Evolutionary conservation across 2,329 filamentous ascomycete species (phyloP), one percentile per base, ranked within the genome.

Genomic region (Ampelomyces quisqualis): DNA sequence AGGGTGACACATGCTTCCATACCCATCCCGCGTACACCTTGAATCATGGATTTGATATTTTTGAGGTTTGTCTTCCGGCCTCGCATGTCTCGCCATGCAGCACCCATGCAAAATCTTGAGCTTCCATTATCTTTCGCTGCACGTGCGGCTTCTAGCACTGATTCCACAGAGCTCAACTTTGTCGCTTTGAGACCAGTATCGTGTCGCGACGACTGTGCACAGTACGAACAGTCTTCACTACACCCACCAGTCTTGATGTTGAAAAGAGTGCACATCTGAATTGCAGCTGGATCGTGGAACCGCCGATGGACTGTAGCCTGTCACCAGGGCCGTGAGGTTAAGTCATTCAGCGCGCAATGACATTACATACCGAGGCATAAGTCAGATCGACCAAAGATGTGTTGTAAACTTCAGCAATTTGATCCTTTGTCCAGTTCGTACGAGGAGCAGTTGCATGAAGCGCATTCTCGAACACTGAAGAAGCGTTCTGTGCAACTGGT

Each of bases 171-270:
- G 48, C 85, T 85, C 62, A 94, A 81, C 57, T 88, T 87, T 48
- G 85, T 87, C 8, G 90, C 86, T 62, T 88, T 80, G 21, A 95
- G 77, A 6, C 88, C 88, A 3, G 90, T 83, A 54, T 76, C 70
- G 77, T 95, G 85, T 18, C 87, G 84, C 5, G 87, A 89, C 4
- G 89, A 90, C 70, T 95, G 89, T 2, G 89, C 87, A 68, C 89
- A 95, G 79, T 95, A 95, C 17, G 85, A 88, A 73, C 90, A 95
- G 70, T 95, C 90, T 69, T 95, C 90, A 56, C 82, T 89, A 71
- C 90, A 95, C 33, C 90, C 90, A 39, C 90, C 90, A 7, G 88
- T 94, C 68, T 95, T 95, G 75, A 95, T 95, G 76, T 94, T 95
- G 87, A 95, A 94, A 43, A 95, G 77, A 0, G 90, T 95, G 74